Conservation (phyloP, 495 filamentous ascomycete genomes). For the Penicillium maclennaniae region DNA sequence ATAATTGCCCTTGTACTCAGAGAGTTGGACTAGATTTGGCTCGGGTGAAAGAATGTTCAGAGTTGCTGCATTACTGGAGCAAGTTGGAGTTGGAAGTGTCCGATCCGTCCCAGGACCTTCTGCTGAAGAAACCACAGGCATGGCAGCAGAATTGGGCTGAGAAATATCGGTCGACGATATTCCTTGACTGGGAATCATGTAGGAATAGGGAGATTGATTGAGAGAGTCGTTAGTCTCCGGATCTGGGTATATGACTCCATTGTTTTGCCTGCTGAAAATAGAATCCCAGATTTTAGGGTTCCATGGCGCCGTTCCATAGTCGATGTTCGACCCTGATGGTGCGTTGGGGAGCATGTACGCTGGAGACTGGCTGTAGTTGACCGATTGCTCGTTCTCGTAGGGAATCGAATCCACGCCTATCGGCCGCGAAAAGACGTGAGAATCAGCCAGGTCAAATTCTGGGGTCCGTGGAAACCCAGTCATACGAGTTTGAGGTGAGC, state of each 20-base stretch:
- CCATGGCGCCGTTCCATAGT: slow-evolving; percentile 29
- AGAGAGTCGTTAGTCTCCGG: slow-evolving; percentile 20
- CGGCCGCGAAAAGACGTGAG: slow-evolving; percentile 20
- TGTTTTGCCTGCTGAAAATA: slow-evolving; percentile 15
- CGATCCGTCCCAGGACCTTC: slow-evolving; percentile 29
- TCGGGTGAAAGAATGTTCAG: slow-evolving; percentile 3
- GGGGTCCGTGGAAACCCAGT: slow-evolving; percentile 18
- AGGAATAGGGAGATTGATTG: slow-evolving; percentile 26
- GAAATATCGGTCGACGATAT: slow-evolving; percentile 19
- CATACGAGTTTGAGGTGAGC: slow-evolving; percentile 17
- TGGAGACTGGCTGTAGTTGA: slow-evolving; percentile 25
- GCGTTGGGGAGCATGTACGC: slow-evolving; percentile 30
- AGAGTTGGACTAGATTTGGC: neutral
- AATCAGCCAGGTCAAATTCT: slow-evolving; percentile 29
- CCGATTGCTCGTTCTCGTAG: slow-evolving; percentile 33
- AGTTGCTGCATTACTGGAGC: slow-evolving; percentile 9
- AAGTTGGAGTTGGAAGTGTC: slow-evolving; percentile 36
- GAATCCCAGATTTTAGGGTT: slow-evolving; percentile 26
- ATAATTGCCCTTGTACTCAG: slow-evolving; percentile 11
- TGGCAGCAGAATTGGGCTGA: slow-evolving; percentile 14
- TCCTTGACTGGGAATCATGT: slow-evolving; percentile 27
- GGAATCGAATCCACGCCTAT: slow-evolving; percentile 19
- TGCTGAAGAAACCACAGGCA: slow-evolving; percentile 19
- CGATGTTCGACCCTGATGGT: slow-evolving; percentile 21
- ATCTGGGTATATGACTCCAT: slow-evolving; percentile 28